Base-by-base conservation (phyloP, 805 yeast genomes). In the Komagataella mondaviorum region DNA sequence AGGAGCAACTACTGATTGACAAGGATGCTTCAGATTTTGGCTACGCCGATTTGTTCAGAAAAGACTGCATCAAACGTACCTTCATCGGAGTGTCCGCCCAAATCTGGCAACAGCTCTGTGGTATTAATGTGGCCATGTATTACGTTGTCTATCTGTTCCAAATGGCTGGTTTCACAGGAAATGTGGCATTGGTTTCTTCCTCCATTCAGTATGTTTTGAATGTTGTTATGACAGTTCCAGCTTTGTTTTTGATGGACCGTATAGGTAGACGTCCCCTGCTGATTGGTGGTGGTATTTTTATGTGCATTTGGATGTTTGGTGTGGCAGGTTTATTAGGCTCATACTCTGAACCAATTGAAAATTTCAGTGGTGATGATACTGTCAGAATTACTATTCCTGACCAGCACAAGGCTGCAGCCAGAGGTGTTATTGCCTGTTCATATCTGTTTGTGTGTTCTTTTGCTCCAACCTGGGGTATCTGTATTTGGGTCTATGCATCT, bases 91-190 rank as follows among this genome's bases (percentile, higher is more conserved):
- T 75, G 47, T 71, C 66, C 56, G 75, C 80, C 51, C 83, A 79
- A 63, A 68, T 78, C 57, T 78, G 80, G 78, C 80, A 76, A 61
- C 85, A 80, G 60, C 66, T 80, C 58, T 75, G 82, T 23, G 87
- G 87, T 57, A 76, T 78, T 75, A 81, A 81, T 59, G 82, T 79
- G 55, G 73, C 80, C 72, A 78, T 81, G 78, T 81, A 82, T 72
- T 81, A 80, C 60, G 77, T 81, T 55, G 83, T 80, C 48, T 73
- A 78, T 61, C 73, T 83, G 56, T 81, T 83, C 71, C 67, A 74
- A 52, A 78, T 81, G 81, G 83, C 83, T 44, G 86, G 86, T 51
- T 70, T 74, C 65, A 53, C 56, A 12, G 78, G 80, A 49, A 68
- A 75, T 57, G 66, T 78, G 23, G 71, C 69, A 56, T 70, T 78